These are phyloP conservation scores for Daedaleopsis nitida DNA, from an alignment of 768 basidiomycete species.

Conservation along the genomic window DNA sequence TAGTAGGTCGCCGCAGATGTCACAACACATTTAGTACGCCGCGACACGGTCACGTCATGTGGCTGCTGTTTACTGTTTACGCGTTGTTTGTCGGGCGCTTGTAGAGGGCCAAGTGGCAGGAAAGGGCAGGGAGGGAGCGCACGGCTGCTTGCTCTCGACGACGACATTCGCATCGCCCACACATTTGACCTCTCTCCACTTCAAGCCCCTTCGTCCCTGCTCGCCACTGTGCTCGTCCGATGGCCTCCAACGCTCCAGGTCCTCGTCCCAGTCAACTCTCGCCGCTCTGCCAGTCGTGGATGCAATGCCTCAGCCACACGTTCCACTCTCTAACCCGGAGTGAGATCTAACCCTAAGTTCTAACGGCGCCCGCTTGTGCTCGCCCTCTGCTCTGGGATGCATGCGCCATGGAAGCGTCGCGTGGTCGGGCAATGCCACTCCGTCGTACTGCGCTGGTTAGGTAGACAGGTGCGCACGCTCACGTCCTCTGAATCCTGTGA, in stretches of 20 bases:
- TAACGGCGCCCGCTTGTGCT: slow-evolving; percentile 36
- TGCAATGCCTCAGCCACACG: slow-evolving; percentile 50
- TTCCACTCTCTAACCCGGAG: slow-evolving; percentile 48
- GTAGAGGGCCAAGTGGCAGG: too few species aligned
- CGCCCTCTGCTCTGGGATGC: slow-evolving; percentile 33
- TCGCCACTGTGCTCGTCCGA: slow-evolving; percentile 17
- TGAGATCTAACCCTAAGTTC: slow-evolving; percentile 66
- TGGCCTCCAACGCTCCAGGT: slow-evolving; percentile 53
- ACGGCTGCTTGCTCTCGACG: slow-evolving; percentile 12
- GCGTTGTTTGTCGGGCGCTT: not conserved
- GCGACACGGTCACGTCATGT: not conserved
- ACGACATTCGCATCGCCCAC: slow-evolving; percentile 18
- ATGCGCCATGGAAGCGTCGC: slow-evolving; percentile 14
- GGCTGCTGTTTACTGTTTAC: not conserved
- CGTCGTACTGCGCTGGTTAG: not conserved
- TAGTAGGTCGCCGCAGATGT: too few species aligned
- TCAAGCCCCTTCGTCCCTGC: not conserved
- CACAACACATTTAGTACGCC: too few species aligned
- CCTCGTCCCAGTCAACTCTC: slow-evolving; percentile 34
- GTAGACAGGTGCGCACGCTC: slow-evolving; percentile 14
- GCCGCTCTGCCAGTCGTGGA: slow-evolving; percentile 31
- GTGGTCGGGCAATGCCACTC: slow-evolving; percentile 24
- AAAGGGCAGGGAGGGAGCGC: not conserved
- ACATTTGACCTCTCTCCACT: slow-evolving; percentile 6
- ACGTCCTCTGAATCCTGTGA: slow-evolving; percentile 21